Conservation (phyloP, 306 rosid genomes). For the Begonia masoniana region DNA sequence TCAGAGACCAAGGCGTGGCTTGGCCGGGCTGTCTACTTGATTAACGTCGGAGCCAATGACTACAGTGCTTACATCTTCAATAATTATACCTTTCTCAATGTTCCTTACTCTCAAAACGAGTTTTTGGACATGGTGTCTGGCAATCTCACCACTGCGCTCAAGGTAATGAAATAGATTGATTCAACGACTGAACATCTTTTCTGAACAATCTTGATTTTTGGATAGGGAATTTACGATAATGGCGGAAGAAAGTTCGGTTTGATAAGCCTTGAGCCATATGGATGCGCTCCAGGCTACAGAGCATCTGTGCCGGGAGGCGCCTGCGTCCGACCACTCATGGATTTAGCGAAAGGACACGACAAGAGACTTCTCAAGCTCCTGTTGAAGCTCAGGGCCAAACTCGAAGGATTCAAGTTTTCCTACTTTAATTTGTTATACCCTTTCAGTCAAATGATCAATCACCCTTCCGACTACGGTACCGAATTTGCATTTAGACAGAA, state of each 20-base stretch:
- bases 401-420: no score
- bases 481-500: no score
- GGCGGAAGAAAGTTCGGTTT: constrained; percentile 52
- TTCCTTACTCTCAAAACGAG: constrained; percentile 13
- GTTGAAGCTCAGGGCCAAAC: no score
- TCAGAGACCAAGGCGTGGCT: constrained; percentile 16
- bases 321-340: constrained; percentile 16
- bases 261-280: constrained; percentile 8
- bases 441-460: no score
- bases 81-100: constrained; percentile 2
- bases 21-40: constrained; percentile 32
- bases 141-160: constrained; percentile 21
- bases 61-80: constrained; percentile 7
- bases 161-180: constrained; percentile 22
- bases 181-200: not conserved
- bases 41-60: constrained; percentile 31
- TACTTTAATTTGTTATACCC: no score
- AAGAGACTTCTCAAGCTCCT: not conserved
- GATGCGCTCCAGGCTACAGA: constrained; percentile 25
- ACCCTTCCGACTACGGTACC: no score
- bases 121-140: constrained; percentile 26
- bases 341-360: constrained; percentile 1
- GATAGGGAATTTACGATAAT: constrained; percentile 24
- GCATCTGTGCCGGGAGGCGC: constrained; percentile 1
- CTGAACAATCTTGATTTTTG: not conserved